Evolutionary conservation across 164 flowering plant species (phyloP).

Genomic region (Dillenia turbinata): DNA sequence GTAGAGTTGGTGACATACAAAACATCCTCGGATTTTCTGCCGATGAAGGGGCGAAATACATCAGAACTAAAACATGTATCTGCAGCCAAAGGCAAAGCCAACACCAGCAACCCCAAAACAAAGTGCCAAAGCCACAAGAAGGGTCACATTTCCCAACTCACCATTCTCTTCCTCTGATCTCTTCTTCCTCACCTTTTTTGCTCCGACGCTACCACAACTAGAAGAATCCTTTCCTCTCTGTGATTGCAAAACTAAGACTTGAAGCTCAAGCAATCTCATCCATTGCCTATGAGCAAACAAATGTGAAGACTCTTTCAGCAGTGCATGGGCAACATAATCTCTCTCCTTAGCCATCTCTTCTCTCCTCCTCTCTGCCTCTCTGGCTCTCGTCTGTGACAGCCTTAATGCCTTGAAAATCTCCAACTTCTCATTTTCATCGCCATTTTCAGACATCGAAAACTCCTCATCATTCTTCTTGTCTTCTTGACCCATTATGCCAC

Average conservation of each 20-base stretch:
- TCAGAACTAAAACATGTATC: background rate
- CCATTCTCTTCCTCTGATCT: slow-evolving; percentile 3
- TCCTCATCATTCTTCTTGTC: background rate
- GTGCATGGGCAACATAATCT: slow-evolving; percentile 16
- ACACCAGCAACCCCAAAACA: slow-evolving; percentile 32
- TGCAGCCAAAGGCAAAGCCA: slow-evolving; percentile 22
- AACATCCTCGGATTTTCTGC: too few species aligned
- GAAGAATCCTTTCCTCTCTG: slow-evolving; percentile 3
- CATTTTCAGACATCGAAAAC: background rate
- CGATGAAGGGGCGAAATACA: too few species aligned
- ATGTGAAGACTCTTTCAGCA: slow-evolving; percentile 22
- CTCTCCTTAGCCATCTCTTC: slow-evolving; percentile 10
- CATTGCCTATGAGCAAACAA: slow-evolving; percentile 27
- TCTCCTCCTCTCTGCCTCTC: slow-evolving; percentile 38
- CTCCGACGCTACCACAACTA: background rate
- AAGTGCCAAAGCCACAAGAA: slow-evolving; percentile 26
- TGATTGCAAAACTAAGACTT: slow-evolving; percentile 16
- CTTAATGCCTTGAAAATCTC: slow-evolving; percentile 37
- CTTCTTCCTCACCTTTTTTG: background rate
- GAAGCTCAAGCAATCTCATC: slow-evolving; percentile 33
- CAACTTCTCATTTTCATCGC: slow-evolving; percentile 12
- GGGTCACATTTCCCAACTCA: slow-evolving; percentile 1
- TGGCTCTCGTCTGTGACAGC: slow-evolving; percentile 39
- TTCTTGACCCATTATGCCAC: background rate
- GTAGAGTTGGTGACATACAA: too few species aligned